Conservation (phyloP, 805 yeast species). For the Kazachstania martiniae region DNA sequence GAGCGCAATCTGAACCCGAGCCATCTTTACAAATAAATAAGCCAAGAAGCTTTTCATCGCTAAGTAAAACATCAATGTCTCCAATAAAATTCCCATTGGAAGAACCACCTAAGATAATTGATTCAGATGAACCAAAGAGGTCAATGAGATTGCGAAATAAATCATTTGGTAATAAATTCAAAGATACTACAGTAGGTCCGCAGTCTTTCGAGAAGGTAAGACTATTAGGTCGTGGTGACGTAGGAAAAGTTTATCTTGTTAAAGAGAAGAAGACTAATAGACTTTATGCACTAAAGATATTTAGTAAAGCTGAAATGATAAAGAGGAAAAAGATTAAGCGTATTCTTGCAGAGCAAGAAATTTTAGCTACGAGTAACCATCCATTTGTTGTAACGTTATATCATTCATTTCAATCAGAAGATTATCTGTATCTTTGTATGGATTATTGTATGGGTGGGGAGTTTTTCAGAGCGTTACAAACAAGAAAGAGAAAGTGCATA, state of each 20-base stretch:
- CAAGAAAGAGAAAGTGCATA: conserved; percentile 76
- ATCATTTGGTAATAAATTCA: conserved; percentile 55
- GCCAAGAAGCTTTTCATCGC: too few species aligned
- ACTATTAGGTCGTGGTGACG: conserved; percentile 94
- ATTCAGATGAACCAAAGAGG: conserved; percentile 21
- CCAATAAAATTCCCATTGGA: neutral
- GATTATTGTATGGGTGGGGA: conserved; percentile 99
- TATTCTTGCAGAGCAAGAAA: conserved; percentile 93
- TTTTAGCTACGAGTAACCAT: conserved; percentile 87
- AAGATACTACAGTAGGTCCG: conserved; percentile 76
- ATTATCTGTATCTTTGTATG: conserved; percentile 86
- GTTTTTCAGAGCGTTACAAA: conserved; percentile 90
- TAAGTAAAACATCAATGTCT: neutral
- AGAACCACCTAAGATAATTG: conserved; percentile 2
- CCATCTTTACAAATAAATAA: neutral
- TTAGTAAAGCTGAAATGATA: conserved; percentile 87
- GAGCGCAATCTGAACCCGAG: conserved; percentile 87
- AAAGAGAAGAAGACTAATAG: conserved; percentile 66
- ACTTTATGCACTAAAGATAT: conserved; percentile 84
- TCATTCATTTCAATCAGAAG: conserved; percentile 93
- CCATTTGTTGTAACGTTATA: conserved; percentile 94
- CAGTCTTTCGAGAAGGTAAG: conserved; percentile 81
- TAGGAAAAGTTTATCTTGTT: conserved; percentile 90
- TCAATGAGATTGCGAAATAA: conserved; percentile 32
- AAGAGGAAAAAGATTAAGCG: conserved; percentile 89